Percentiles rank a stretch among this genome's conserved stretches.
phyloP scores from a whole-genome alignment of 495 filamentous ascomycete species.

The Parathielavia hyrcaniae region DNA sequence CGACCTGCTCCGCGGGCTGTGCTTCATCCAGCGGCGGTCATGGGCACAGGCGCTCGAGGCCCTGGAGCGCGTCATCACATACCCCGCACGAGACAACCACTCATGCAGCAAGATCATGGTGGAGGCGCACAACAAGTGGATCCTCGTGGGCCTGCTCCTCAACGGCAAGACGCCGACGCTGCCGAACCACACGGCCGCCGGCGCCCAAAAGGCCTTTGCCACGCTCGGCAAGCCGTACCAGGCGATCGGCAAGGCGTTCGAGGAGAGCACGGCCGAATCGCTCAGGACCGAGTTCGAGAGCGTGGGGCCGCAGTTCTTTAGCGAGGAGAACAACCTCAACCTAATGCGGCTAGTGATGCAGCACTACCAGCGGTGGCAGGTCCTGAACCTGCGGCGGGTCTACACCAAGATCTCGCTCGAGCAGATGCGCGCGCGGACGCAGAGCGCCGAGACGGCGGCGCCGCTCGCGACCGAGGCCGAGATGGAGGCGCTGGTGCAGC shows the following conservation, averaged over 20 bases:
- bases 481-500: conserved; percentile 41
- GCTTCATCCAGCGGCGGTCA: conserved; percentile 64
- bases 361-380: conserved; percentile 46
- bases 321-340: conserved; percentile 46
- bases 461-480: conserved; percentile 47
- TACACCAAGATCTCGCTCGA: conserved; percentile 49
- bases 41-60: conserved; percentile 69
- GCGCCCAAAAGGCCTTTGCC: conserved; percentile 52
- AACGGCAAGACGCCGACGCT: conserved; percentile 56
- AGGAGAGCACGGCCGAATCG: conserved; percentile 48
- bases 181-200: conserved; percentile 33
- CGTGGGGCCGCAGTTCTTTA: conserved; percentile 53
- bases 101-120: conserved; percentile 67
- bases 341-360: conserved; percentile 45
- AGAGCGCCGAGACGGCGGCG: conserved; percentile 44
- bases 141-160: conserved; percentile 67
- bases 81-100: conserved; percentile 51
- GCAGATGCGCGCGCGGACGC: conserved; percentile 44
- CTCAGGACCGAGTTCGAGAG: conserved; percentile 54
- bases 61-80: conserved; percentile 61
- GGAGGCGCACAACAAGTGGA: conserved; percentile 91
- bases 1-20: conserved; percentile 69
- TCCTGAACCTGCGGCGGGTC: conserved; percentile 40
- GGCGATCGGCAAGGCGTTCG: conserved; percentile 61
- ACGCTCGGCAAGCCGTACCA: conserved; percentile 64